Evolutionary conservation across 2,329 filamentous ascomycete genomes (phyloP).

Genomic region (Alternaria sp.): DNA sequence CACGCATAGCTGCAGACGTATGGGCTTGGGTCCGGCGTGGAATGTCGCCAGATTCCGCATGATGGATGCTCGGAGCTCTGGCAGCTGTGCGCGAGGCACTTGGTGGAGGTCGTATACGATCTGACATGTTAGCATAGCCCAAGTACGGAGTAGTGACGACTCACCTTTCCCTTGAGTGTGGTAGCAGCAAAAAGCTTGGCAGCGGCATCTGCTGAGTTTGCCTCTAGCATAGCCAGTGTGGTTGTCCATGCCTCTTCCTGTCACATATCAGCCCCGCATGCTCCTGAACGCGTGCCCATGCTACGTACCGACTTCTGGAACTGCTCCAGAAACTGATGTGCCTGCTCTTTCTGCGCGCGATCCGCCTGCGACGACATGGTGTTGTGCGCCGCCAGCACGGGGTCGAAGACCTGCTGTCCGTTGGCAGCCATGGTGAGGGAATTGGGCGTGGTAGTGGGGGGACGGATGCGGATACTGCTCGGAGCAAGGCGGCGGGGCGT

Average conservation of each 20-base stretch:
- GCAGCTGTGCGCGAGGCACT: slow-evolving; percentile 75
- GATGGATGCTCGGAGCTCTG: slow-evolving; percentile 81
- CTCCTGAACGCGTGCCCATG: slow-evolving; percentile 8
- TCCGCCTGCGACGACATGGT: slow-evolving; percentile 88
- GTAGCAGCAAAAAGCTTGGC: slow-evolving; percentile 95
- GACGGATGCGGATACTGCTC: slow-evolving; percentile 31
- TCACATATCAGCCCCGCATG: slow-evolving; percentile 32
- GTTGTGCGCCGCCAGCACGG: slow-evolving; percentile 84
- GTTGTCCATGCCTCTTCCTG: slow-evolving; percentile 91
- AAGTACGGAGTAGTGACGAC: slow-evolving; percentile 19
- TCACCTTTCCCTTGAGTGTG: slow-evolving; percentile 96
- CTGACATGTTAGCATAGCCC: slow-evolving; percentile 57
- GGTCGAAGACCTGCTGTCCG: slow-evolving; percentile 75
- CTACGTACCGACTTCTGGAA: slow-evolving; percentile 95
- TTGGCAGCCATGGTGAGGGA: slow-evolving; percentile 69
- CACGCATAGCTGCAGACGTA: slow-evolving; percentile 88
- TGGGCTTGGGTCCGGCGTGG: slow-evolving; percentile 77
- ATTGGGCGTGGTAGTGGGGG: slow-evolving; percentile 27
- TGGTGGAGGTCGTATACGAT: slow-evolving; percentile 96
- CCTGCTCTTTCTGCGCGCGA: slow-evolving; percentile 82
- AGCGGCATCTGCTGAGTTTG: slow-evolving; percentile 74
- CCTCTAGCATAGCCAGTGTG: slow-evolving; percentile 85
- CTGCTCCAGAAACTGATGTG: slow-evolving; percentile 86
- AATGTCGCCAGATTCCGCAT: slow-evolving; percentile 81
- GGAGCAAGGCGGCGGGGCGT: slow-evolving; percentile 35